These are phyloP conservation scores for Neurospora sp. DNA, from an alignment of 495 filamentous ascomycete genomes.

Conservation along the genomic window DNA sequence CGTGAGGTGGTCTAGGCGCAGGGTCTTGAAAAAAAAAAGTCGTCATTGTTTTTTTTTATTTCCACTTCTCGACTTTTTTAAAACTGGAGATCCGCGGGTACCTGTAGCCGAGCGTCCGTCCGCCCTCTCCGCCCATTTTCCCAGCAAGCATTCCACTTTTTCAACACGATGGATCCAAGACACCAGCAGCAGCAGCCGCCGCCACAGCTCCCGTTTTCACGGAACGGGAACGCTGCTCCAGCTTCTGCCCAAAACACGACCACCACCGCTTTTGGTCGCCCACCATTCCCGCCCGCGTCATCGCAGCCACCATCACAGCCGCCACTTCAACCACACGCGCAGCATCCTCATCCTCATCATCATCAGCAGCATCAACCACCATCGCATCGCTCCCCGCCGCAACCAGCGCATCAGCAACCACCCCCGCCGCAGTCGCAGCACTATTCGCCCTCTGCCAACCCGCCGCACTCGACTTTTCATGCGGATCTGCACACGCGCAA, in stretches of 20 bases:
- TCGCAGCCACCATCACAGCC: constrained; percentile 9
- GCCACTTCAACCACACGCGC: constrained; percentile 15
- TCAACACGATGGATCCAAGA: constrained; percentile 29
- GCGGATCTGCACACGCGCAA: constrained; percentile 39
- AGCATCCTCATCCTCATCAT: constrained; percentile 11
- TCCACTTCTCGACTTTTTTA: background rate
- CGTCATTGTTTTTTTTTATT: constrained; percentile 8
- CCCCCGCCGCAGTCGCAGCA: background rate
- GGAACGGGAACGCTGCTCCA: constrained; percentile 24
- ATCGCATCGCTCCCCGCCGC: constrained; percentile 3
- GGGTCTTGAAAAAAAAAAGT: constrained; percentile 9
- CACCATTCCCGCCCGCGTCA: constrained; percentile 21
- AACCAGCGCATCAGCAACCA: background rate
- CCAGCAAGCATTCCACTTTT: background rate
- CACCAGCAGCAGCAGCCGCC: constrained; percentile 19
- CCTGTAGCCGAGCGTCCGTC: background rate
- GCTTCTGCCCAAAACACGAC: background rate
- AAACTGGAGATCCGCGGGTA: background rate
- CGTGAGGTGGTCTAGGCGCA: background rate
- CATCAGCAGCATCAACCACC: constrained; percentile 18
- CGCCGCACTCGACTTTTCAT: constrained; percentile 12
- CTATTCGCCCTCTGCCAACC: constrained; percentile 7
- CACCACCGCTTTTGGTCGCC: constrained; percentile 22
- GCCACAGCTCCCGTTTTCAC: constrained; percentile 28
- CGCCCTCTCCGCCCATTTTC: background rate